Conservation (phyloP, 2,329 filamentous ascomycete genomes). For the Neodidymelliopsis sp. region DNA sequence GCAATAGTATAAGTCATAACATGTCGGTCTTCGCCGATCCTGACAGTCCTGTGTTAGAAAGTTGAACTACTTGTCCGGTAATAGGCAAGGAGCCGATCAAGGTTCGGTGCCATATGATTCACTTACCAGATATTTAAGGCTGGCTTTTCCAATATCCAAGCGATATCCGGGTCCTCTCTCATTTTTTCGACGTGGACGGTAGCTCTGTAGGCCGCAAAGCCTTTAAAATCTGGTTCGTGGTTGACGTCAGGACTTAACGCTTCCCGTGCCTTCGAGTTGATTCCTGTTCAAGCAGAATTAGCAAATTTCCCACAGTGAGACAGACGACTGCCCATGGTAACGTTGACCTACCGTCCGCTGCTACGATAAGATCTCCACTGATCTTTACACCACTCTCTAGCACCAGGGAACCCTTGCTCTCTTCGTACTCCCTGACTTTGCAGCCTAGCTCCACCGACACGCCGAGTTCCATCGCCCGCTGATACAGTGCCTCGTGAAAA, state of each 20-base stretch:
- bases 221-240: conserved; percentile 35
- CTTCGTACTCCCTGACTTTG: conserved; percentile 14
- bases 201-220: conserved; percentile 68
- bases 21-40: conserved; percentile 54
- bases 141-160: conserved; percentile 28
- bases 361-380: conserved; percentile 42
- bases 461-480: conserved; percentile 15
- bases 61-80: too few species aligned
- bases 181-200: conserved; percentile 59
- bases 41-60: too few species aligned
- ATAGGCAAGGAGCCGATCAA: too few species aligned
- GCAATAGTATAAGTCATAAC: conserved; percentile 58
- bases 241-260: conserved; percentile 40
- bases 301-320: too few species aligned
- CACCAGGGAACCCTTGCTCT: conserved; percentile 29
- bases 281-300: too few species aligned
- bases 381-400: conserved; percentile 50
- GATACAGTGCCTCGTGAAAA: conserved; percentile 18
- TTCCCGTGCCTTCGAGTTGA: conserved; percentile 53
- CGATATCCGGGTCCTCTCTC: conserved; percentile 43
- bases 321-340: too few species aligned
- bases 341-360: conserved; percentile 51
- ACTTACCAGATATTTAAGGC: conserved; percentile 29
- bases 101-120: background rate
- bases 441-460: conserved; percentile 11